Evolutionary conservation across 768 basidiomycete genomes (phyloP), one percentile per base, ranked within the genome.

Genomic region (Suillus plorans): DNA sequence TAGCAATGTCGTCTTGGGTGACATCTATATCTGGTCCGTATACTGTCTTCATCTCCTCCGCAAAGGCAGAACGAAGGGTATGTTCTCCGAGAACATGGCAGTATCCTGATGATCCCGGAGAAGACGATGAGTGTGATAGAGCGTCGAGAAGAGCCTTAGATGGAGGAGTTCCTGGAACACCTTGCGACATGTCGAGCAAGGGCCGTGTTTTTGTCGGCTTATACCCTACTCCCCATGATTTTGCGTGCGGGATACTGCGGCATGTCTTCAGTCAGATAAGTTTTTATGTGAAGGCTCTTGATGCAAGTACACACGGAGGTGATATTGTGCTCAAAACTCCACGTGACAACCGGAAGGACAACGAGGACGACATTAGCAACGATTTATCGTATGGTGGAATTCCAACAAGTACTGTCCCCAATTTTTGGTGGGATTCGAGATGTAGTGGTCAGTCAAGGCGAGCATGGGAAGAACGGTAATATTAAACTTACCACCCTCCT

Each of bases 141-240:
- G 85, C 82, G 0, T 80, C 70, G 41, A 87, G 81, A 10, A 92
- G 75, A 1, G 71, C 59, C 2, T 77, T 70, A 3, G 88, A 85
- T 0, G 93, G 92, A 0, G 88, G 85, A 0, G 78, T 79, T 6
- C 88, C 87, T 0, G 93, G 93, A 0, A 87, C 86, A 47, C 93
- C 89, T 74, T 93, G 91, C 1, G 89, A 88, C 80, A 92, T 86
- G 69, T 86, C 83, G n/a, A 93, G 80, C 2, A 92, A 76, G 0
- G 85, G 86, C 10, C 80, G 78, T 28, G 64, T 70, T 0, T 78
- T 70, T 0, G 82, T 80, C 0, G 81, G 70, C 5, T 67, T 68
- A 72, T 86, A 88, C 14, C 74, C 69, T 25, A 71, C 67, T 0
- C 79, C 84, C 89, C 88, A 90, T 77, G 80, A 77, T 62, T 85